phyloP scores from a whole-genome alignment of 148 eudicot species.

The Agrostemma githago region DNA sequence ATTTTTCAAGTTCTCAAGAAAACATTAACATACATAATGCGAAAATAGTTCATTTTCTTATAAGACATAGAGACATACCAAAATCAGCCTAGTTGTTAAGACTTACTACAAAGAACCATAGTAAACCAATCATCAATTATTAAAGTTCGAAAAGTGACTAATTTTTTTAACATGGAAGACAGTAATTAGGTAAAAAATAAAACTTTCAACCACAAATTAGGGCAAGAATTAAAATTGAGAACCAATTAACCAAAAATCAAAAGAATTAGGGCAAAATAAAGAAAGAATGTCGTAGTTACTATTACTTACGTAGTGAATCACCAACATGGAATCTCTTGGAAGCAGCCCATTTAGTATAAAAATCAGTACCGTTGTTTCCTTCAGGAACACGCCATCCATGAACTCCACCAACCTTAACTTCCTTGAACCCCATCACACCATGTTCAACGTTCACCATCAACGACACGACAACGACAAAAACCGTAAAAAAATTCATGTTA shows the following conservation, averaged over 20 bases:
- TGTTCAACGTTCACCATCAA: not conserved
- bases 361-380: slow-evolving; percentile 32
- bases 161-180: not conserved
- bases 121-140: not conserved
- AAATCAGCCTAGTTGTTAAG: too few species aligned
- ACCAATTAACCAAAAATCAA: not conserved
- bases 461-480: not conserved
- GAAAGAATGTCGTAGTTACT: too few species aligned
- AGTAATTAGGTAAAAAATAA: not conserved
- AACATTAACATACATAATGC: too few species aligned
- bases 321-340: slow-evolving; percentile 47
- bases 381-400: slow-evolving; percentile 56
- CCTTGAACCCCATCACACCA: slow-evolving; percentile 26
- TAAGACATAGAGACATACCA: too few species aligned
- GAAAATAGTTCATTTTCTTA: too few species aligned
- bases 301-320: slow-evolving; percentile 60
- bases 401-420: slow-evolving; percentile 47
- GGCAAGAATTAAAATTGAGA: not conserved
- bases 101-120: too few species aligned
- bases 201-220: not conserved
- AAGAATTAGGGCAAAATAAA: not conserved
- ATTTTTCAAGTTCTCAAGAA: too few species aligned
- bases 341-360: slow-evolving; percentile 54
- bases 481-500: not conserved
- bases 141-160: not conserved